Evolutionary conservation across 345 rosid genomes (phyloP).

Genomic region (Orychophragmus violaceus): DNA sequence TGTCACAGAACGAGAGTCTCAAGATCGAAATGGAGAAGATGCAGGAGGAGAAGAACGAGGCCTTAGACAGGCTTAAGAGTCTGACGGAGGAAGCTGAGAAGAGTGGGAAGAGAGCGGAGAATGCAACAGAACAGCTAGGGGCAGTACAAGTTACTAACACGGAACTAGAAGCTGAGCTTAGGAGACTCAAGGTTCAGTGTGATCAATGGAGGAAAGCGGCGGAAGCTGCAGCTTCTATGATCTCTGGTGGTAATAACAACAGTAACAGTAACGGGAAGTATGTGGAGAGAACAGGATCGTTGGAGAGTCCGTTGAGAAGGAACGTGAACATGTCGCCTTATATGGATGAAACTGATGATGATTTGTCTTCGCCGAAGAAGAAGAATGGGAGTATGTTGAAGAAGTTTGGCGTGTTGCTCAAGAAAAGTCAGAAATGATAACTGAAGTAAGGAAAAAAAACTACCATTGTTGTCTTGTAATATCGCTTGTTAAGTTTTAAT

Average conservation of each 20-base stretch:
- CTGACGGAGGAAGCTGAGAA: slow-evolving; percentile 68
- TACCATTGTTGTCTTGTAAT: not conserved
- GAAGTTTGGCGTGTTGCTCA: slow-evolving; percentile 86
- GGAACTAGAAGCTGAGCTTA: slow-evolving; percentile 78
- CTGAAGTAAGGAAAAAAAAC: not conserved
- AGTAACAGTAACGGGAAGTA: slow-evolving; percentile 45
- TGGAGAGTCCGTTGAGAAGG: slow-evolving; percentile 44
- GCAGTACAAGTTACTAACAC: slow-evolving; percentile 65
- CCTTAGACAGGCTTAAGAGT: slow-evolving; percentile 51
- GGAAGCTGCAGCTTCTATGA: slow-evolving; percentile 88
- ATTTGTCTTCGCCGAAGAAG: slow-evolving; percentile 69
- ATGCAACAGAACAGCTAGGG: slow-evolving; percentile 58
- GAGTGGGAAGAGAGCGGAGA: slow-evolving; percentile 56
- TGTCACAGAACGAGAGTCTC: slow-evolving; percentile 51
- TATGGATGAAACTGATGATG: slow-evolving; percentile 74
- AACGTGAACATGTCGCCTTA: slow-evolving; percentile 50
- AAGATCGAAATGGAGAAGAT: slow-evolving; percentile 42
- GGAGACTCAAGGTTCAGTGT: slow-evolving; percentile 89
- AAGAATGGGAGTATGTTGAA: slow-evolving; percentile 81
- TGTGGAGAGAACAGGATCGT: slow-evolving; percentile 55
- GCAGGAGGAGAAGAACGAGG: slow-evolving; percentile 58
- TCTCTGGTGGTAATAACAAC: slow-evolving; percentile 54
- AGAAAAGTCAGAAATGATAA: slow-evolving; percentile 67
- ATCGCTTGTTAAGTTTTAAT: not conserved
- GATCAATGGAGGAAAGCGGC: slow-evolving; percentile 99